Percentiles rank a stretch among this genome's conserved stretches.
These are phyloP conservation scores for Auxenochlorella pyrenoidosa DNA, from an alignment of 139 green algal species.

Conservation along the genomic window DNA sequence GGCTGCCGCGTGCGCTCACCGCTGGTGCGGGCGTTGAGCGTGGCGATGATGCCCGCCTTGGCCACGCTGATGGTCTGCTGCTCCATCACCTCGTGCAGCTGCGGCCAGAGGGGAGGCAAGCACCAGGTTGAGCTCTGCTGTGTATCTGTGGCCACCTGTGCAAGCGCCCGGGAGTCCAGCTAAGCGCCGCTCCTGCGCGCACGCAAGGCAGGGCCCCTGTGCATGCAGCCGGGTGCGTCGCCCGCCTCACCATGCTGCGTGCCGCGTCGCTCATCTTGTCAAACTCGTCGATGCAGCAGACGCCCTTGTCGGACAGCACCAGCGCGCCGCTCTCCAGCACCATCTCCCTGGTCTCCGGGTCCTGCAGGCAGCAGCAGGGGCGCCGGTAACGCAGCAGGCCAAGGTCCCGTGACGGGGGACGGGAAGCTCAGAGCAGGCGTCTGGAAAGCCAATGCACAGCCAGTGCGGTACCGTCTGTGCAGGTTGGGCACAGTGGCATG, in stretches of 20 bases:
- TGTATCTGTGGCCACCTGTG: neutral
- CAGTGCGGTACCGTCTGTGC: no score
- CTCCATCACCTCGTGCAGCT: slow-evolving; percentile 98
- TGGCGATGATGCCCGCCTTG: slow-evolving; percentile 98
- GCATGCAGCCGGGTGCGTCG: no score
- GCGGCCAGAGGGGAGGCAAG: neutral
- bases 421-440: no score
- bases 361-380: slow-evolving; percentile 8
- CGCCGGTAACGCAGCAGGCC: no score
- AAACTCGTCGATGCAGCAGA: slow-evolving; percentile 99
- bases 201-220: no score
- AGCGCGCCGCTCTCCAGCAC: slow-evolving; percentile 97
- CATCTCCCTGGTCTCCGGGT: slow-evolving; percentile 93
- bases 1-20: neutral
- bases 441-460: no score
- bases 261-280: slow-evolving; percentile 98
- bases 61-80: slow-evolving; percentile 98
- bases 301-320: slow-evolving; percentile 91
- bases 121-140: neutral
- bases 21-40: slow-evolving; percentile 94
- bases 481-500: neutral
- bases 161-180: no score
- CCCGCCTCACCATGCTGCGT: slow-evolving; percentile 76
- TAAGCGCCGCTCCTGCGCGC: neutral
- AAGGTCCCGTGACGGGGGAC: no score